Base-by-base conservation (phyloP, 257 asterid genomes). In the Ligustrum vulgare region DNA sequence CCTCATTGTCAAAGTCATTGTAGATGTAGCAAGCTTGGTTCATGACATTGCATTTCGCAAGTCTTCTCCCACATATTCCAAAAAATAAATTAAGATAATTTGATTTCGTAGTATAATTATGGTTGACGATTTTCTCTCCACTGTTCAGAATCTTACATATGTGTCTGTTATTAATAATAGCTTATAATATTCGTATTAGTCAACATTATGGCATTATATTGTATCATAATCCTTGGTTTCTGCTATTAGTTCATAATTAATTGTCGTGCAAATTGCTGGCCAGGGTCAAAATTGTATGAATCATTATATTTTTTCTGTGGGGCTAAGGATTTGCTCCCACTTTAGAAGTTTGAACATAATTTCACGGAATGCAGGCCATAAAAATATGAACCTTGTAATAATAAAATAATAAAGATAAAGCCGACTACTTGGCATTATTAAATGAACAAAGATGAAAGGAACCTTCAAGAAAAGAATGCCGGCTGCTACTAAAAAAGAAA, bases 221-320 rank as follows among this genome's bases (percentile, higher is more conserved):
- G 47, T 31, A 80, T 36, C 71, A 12, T 80, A 75, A 32, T 39
- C 82, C 23, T 82, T 76, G 89, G 72, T 80, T 80, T 85, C 70
- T 45, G 72, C 47, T 33, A 76, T 76, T 82, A 47, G 75, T 65
- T 70, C 56, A n/a, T n/a, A n/a, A n/a, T 74, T 51, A 74, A 76
- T 80, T 70, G 76, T 76, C 70, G 74, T 83, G 84, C 86, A 69
- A 76, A 63, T 65, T 69, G 89, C 87, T 68, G 85, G 87, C 85
- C 81, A 69, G 51, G 67, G 88, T 86, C 91, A 86, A 86, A 74
- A 62, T 58, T 77, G 83, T 71, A 70, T 81, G 56, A 36, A 64
- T 82, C 73, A 31, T 81, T 58, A 56, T 43, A 20, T 34, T 28
- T 25, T 69, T 34, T 72, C 32, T 60, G 79, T 80, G 79, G 84